These are phyloP conservation scores for Rhodotorula sp. DNA, from an alignment of 1,284 basidiomycete species.

Conservation along the genomic window DNA sequence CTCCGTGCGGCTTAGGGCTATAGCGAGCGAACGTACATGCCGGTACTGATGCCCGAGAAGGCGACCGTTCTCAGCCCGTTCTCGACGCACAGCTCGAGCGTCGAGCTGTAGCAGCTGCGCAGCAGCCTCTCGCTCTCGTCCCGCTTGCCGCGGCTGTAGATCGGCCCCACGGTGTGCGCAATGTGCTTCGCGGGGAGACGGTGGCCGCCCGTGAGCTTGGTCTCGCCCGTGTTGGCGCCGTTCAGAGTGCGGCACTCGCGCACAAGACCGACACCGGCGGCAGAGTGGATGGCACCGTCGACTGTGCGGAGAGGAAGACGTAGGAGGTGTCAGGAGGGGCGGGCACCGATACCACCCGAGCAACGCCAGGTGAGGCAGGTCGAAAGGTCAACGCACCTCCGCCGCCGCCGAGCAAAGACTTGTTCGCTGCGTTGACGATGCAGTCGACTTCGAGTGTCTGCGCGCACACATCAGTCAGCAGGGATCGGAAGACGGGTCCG, in stretches of 20 bases:
- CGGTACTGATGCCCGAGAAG: slow-evolving; percentile 77
- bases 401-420: slow-evolving; percentile 63
- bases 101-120: slow-evolving; percentile 69
- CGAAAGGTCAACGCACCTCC: slow-evolving; percentile 58
- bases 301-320: slow-evolving; percentile 54
- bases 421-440: slow-evolving; percentile 72
- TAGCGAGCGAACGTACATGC: slow-evolving; percentile 51
- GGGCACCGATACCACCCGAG: not conserved
- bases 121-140: slow-evolving; percentile 62
- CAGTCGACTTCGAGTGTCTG: slow-evolving; percentile 65
- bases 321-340: not conserved
- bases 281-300: slow-evolving; percentile 81
- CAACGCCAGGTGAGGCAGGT: not conserved
- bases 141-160: slow-evolving; percentile 60
- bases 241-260: slow-evolving; percentile 71
- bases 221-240: slow-evolving; percentile 78
- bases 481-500: not conserved
- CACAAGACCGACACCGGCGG: slow-evolving; percentile 72
- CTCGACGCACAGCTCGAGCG: slow-evolving; percentile 64
- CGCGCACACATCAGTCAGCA: not conserved
- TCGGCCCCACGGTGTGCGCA: slow-evolving; percentile 88
- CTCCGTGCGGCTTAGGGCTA: too few species aligned
- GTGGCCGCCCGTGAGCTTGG: slow-evolving; percentile 68
- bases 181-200: slow-evolving; percentile 63
- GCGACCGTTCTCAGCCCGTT: slow-evolving; percentile 60